A percentile compares a stretch with the other conserved stretches of the same genome.
Conservation (phyloP, 352 stramenopile genomes). For the Salisapilia sapeloensis region DNA sequence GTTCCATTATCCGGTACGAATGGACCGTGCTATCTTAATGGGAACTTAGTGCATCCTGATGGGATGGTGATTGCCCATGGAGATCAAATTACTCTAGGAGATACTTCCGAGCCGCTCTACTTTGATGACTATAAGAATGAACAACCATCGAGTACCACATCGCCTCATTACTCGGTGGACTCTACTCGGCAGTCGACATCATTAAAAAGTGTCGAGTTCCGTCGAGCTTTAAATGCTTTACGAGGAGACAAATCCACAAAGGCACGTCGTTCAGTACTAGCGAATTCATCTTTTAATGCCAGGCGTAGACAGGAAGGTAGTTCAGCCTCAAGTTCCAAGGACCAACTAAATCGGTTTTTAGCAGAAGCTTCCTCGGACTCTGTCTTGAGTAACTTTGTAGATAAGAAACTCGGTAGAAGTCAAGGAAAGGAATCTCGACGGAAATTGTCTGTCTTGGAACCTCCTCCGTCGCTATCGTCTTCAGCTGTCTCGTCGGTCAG, state of each 20-base stretch:
- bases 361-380: conserved; percentile 34
- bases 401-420: conserved; percentile 25
- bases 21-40: conserved; percentile 34
- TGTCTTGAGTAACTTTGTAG: conserved; percentile 37
- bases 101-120: conserved; percentile 17
- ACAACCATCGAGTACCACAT: background rate
- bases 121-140: conserved; percentile 12
- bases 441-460: conserved; percentile 11
- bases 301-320: conserved; percentile 1
- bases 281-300: conserved; percentile 6
- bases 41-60: conserved; percentile 12
- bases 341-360: conserved; percentile 22
- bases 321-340: no score
- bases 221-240: conserved; percentile 21
- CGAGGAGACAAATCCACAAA: conserved; percentile 13
- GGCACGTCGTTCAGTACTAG: conserved; percentile 2
- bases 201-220: no score
- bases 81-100: conserved; percentile 37
- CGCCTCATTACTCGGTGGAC: background rate
- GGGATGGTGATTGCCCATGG: conserved; percentile 32
- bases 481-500: conserved; percentile 7
- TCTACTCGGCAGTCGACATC: no score
- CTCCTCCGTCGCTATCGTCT: conserved; percentile 15
- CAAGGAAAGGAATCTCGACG: conserved; percentile 3
- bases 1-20: conserved; percentile 25